These are phyloP conservation scores for Cutaneotrichosporon daszewskae DNA, from an alignment of 1,284 basidiomycete species.

Conservation along the genomic window DNA sequence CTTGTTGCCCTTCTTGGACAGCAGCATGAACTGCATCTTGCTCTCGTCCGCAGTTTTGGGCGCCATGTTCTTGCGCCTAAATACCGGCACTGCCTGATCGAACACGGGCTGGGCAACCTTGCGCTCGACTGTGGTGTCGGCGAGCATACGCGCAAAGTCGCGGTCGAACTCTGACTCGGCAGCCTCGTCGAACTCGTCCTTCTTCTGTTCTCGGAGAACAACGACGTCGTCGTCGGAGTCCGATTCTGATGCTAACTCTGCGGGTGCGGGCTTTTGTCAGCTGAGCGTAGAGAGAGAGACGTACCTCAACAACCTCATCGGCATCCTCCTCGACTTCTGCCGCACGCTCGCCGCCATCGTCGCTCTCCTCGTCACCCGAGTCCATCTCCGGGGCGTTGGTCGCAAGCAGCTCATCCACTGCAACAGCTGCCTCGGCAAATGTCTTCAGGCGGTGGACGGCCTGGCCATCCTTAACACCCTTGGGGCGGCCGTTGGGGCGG, in stretches of 20 bases:
- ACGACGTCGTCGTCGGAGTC: conserved; percentile 55
- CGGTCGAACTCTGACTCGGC: conserved; percentile 90
- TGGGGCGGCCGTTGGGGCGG: conserved; percentile 59
- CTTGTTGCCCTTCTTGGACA: conserved; percentile 91
- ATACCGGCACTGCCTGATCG: conserved; percentile 69
- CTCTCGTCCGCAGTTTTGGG: conserved; percentile 43
- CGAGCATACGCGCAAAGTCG: conserved; percentile 91
- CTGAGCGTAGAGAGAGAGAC: neutral
- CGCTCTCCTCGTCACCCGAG: conserved; percentile 16
- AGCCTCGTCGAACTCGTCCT: conserved; percentile 57
- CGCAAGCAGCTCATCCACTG: conserved; percentile 82
- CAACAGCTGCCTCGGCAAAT: conserved; percentile 74
- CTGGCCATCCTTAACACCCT: conserved; percentile 14
- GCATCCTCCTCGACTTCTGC: conserved; percentile 69
- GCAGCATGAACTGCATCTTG: conserved; percentile 83
- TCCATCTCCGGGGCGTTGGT: conserved; percentile 49
- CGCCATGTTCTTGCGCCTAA: conserved; percentile 58
- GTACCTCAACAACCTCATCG: conserved; percentile 57
- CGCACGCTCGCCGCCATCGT: conserved; percentile 14
- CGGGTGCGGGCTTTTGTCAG: neutral
- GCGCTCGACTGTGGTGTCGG: conserved; percentile 74
- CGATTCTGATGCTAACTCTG: neutral
- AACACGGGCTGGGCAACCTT: conserved; percentile 74
- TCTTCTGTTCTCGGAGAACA: conserved; percentile 52
- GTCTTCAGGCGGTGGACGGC: conserved; percentile 56